Evolutionary conservation across 371 early-diverging fungal species (phyloP).

Genomic region (Mucor lusitanicus): DNA sequence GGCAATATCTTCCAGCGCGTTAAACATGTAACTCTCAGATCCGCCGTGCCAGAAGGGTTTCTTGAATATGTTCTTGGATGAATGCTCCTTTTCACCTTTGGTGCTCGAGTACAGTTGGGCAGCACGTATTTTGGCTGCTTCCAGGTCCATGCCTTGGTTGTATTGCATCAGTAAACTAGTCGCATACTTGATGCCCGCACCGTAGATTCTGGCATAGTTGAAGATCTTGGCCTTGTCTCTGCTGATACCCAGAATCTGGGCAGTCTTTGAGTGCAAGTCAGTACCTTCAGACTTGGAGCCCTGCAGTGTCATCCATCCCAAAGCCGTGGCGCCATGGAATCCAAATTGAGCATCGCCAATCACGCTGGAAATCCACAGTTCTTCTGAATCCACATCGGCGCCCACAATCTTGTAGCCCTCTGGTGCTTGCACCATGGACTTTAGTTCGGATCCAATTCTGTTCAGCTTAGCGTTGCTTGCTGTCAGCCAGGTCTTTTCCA

Average conservation of each 20-base stretch:
- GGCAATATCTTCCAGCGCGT: slow-evolving; percentile 87
- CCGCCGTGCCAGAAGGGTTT: slow-evolving; percentile 87
- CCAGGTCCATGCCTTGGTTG: slow-evolving; percentile 70
- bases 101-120: slow-evolving; percentile 76
- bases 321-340: slow-evolving; percentile 90
- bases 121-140: slow-evolving; percentile 70
- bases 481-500: slow-evolving; percentile 95
- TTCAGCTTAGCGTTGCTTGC: slow-evolving; percentile 92
- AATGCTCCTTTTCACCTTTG: slow-evolving; percentile 76
- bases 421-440: slow-evolving; percentile 86
- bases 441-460: slow-evolving; percentile 94
- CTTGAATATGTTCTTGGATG: slow-evolving; percentile 27
- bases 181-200: slow-evolving; percentile 90
- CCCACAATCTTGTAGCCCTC: slow-evolving; percentile 86
- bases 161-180: slow-evolving; percentile 80
- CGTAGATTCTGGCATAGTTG: slow-evolving; percentile 97
- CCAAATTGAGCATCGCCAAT: slow-evolving; percentile 95
- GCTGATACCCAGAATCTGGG: slow-evolving; percentile 82
- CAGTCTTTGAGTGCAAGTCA: slow-evolving; percentile 94
- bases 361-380: slow-evolving; percentile 95
- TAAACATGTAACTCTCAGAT: slow-evolving; percentile 95
- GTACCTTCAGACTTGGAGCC: slow-evolving; percentile 90
- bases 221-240: slow-evolving; percentile 94
- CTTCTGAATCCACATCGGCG: slow-evolving; percentile 97
- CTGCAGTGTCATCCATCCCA: slow-evolving; percentile 98